These are phyloP conservation scores for Parascedosporium putredinis DNA, from an alignment of 2,329 filamentous ascomycete species.

Conservation along the genomic window DNA sequence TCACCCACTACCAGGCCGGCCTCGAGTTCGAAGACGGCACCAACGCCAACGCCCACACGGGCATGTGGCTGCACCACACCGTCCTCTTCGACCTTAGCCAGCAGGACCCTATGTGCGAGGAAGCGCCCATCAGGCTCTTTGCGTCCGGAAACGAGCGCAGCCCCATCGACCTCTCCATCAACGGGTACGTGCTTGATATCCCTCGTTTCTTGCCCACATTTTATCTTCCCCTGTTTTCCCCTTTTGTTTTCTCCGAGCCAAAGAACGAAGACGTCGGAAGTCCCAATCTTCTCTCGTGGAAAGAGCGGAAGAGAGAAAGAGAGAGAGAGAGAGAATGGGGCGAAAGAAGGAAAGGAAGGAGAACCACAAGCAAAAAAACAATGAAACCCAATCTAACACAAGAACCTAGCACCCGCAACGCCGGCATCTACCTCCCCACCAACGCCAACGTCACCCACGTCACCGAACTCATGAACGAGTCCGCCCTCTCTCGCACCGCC, in stretches of 20 bases:
- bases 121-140: conserved; percentile 9
- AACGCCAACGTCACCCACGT: conserved; percentile 10
- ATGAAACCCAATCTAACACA: background rate
- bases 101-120: background rate
- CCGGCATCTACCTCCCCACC: conserved; percentile 14
- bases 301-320: background rate
- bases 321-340: background rate
- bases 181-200: conserved; percentile 10
- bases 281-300: too few relatives aligned
- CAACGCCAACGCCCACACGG: conserved; percentile 20
- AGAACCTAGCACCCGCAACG: conserved; percentile 11
- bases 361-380: background rate
- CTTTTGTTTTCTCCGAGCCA: too few relatives aligned
- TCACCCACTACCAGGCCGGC: conserved; percentile 17
- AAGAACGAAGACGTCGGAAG: too few relatives aligned
- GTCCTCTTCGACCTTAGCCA: conserved; percentile 7
- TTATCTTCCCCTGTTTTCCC: too few relatives aligned
- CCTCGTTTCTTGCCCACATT: too few relatives aligned
- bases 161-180: conserved; percentile 12
- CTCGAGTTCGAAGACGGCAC: conserved; percentile 20
- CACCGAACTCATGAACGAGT: conserved; percentile 15
- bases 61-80: conserved; percentile 20
- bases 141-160: conserved; percentile 16
- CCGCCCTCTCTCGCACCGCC: conserved; percentile 8
- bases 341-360: background rate